Percentiles rank a stretch among this genome's conserved stretches.
Conservation (phyloP, 2,329 filamentous ascomycete species). For the Penicillium sp. region DNA sequence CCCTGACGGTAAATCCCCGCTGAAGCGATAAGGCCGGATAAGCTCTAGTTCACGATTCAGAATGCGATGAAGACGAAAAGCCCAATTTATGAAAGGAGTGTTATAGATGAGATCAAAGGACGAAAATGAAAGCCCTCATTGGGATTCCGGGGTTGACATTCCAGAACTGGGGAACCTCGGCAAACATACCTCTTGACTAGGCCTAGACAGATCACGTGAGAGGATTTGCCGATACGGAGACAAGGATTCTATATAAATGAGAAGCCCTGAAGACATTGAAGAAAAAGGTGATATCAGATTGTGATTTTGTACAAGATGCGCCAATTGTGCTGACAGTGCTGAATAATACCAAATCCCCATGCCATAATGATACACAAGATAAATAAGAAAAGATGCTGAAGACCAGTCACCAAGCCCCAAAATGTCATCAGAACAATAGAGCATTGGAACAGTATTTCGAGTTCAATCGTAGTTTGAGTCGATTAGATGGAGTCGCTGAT, state of each 20-base stretch:
- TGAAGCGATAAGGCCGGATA: not conserved
- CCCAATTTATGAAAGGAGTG: not conserved
- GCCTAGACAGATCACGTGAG: constrained; percentile 13
- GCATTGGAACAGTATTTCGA: not conserved
- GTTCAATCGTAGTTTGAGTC: not conserved
- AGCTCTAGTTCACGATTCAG: not conserved
- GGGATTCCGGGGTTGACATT: constrained; percentile 2
- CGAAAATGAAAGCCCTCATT: not conserved
- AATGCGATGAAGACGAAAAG: not conserved
- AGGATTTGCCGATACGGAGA: not conserved
- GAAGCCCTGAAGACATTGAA: not conserved
- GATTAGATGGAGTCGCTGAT: constrained; percentile 29
- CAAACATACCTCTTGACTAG: not conserved
- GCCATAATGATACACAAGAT: constrained; percentile 32
- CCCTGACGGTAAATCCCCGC: not conserved
- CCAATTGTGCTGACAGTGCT: constrained; percentile 32
- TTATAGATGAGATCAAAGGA: not conserved
- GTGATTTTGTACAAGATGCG: constrained; percentile 30
- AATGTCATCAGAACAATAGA: constrained; percentile 5
- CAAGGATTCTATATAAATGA: not conserved
- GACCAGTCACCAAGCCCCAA: constrained; percentile 10
- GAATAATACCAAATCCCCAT: constrained; percentile 22
- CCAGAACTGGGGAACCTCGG: constrained; percentile 20
- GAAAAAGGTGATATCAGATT: constrained; percentile 17
- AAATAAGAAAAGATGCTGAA: constrained; percentile 16